Evolutionary conservation across 2,329 filamentous ascomycete genomes (phyloP).

Genomic region (Teratosphaeria nubilosa): DNA sequence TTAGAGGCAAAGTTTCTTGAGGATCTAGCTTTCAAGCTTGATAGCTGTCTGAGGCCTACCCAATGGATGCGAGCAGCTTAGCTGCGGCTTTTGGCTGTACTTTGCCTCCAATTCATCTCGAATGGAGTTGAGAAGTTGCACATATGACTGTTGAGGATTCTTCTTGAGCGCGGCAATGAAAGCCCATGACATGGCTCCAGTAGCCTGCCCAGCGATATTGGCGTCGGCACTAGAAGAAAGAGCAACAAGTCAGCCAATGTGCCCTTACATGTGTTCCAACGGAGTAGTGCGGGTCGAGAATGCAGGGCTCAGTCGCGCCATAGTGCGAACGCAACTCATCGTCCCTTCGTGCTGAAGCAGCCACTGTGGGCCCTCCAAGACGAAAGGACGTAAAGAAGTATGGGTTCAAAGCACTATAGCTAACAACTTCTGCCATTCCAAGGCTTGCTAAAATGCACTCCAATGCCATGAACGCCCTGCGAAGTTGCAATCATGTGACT

Average conservation of each 20-base stretch:
- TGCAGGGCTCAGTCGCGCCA: constrained; percentile 1
- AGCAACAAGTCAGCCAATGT: constrained; percentile 7
- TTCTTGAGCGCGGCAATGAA: constrained; percentile 87
- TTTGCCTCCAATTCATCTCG: constrained; percentile 78
- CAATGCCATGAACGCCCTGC: constrained; percentile 15
- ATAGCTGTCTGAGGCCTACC: constrained; percentile 48
- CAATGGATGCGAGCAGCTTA: constrained; percentile 90
- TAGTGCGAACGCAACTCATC: constrained; percentile 22
- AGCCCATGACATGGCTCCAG: constrained; percentile 96
- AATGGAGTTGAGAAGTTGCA: constrained; percentile 89
- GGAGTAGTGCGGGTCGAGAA: not conserved
- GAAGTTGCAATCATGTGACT: constrained; percentile 4
- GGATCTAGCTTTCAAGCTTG: not conserved
- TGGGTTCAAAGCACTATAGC: constrained; percentile 11
- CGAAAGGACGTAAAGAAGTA: constrained; percentile 13
- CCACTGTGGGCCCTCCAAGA: constrained; percentile 15
- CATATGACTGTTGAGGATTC: constrained; percentile 92
- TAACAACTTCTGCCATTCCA: constrained; percentile 1
- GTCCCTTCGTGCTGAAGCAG: constrained; percentile 17
- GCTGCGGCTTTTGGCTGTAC: constrained; percentile 89
- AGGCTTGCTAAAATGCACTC: not conserved
- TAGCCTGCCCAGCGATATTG: constrained; percentile 76
- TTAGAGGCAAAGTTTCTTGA: not conserved
- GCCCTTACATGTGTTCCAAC: not conserved
- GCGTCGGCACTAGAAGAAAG: constrained; percentile 63